Conservation (phyloP, 1,284 basidiomycete species). For the Cutaneotrichosporon cavernicola region DNA sequence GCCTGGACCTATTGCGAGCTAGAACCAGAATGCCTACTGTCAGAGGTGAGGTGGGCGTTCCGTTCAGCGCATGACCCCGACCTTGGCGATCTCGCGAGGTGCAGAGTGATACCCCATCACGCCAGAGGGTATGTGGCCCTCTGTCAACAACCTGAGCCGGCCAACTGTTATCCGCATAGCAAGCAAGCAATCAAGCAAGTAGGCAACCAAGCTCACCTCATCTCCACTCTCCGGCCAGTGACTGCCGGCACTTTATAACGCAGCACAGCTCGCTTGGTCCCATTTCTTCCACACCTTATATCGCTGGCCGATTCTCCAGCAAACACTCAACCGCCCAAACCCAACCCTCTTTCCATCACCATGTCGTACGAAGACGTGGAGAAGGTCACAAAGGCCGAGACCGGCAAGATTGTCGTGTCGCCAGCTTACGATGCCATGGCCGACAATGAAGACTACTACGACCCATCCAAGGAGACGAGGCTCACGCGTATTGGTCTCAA, state of each 20-base stretch:
- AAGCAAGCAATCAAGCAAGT: too few species aligned
- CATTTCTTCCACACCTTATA: background rate
- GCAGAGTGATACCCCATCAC: background rate
- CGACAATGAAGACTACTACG: constrained; percentile 39
- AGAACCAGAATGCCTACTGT: background rate
- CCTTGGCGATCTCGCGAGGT: background rate
- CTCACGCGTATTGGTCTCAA: constrained; percentile 52
- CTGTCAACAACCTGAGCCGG: background rate
- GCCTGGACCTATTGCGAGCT: background rate
- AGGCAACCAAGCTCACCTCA: constrained; percentile 1
- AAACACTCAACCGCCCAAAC: background rate
- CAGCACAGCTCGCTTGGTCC: background rate
- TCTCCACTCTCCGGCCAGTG: background rate
- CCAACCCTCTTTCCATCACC: constrained; percentile 2
- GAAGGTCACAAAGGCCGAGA: constrained; percentile 14
- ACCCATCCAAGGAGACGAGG: constrained; percentile 50
- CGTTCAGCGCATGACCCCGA: background rate
- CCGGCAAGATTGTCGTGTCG: constrained; percentile 18
- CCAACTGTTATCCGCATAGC: constrained; percentile 1
- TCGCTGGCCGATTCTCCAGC: background rate
- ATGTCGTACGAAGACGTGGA: constrained; percentile 18
- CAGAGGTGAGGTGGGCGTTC: constrained; percentile 4
- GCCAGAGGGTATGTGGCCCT: background rate
- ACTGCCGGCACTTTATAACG: background rate
- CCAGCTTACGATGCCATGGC: constrained; percentile 2